Conservation (phyloP, 164 flowering plant genomes). For the Magnolia changhungtana region DNA sequence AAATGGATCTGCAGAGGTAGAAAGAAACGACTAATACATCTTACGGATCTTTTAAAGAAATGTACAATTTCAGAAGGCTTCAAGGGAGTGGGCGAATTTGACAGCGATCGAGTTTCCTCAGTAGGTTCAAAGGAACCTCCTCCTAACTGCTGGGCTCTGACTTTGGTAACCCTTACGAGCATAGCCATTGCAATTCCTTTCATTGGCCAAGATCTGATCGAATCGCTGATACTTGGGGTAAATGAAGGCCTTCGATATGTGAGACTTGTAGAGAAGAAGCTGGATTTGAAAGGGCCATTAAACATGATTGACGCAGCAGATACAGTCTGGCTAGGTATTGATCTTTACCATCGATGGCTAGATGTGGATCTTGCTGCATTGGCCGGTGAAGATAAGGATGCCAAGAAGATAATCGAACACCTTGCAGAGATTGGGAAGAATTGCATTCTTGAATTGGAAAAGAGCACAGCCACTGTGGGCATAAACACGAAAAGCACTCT, state of each 20-base stretch:
- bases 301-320: conserved; percentile 35
- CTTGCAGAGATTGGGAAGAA: background rate
- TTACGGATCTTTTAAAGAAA: conserved; percentile 36
- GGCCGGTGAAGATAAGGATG: background rate
- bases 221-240: conserved; percentile 29
- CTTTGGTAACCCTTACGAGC: conserved; percentile 56
- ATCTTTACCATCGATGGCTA: conserved; percentile 1
- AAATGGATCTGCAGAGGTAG: conserved; percentile 35
- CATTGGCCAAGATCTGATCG: conserved; percentile 8
- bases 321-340: background rate
- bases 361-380: background rate
- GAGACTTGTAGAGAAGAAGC: conserved; percentile 34
- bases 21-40: conserved; percentile 38
- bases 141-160: conserved; percentile 65
- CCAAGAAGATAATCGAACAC: background rate
- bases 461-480: background rate
- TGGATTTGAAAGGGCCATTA: conserved; percentile 25
- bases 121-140: conserved; percentile 22
- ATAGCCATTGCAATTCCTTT: conserved; percentile 53
- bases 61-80: conserved; percentile 23
- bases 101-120: conserved; percentile 37
- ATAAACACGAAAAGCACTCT: conserved; percentile 34
- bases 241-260: conserved; percentile 44
- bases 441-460: background rate
- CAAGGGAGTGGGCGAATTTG: conserved; percentile 43